Evolutionary conservation across 768 basidiomycete genomes (phyloP).

Genomic region (Vararia minispora): DNA sequence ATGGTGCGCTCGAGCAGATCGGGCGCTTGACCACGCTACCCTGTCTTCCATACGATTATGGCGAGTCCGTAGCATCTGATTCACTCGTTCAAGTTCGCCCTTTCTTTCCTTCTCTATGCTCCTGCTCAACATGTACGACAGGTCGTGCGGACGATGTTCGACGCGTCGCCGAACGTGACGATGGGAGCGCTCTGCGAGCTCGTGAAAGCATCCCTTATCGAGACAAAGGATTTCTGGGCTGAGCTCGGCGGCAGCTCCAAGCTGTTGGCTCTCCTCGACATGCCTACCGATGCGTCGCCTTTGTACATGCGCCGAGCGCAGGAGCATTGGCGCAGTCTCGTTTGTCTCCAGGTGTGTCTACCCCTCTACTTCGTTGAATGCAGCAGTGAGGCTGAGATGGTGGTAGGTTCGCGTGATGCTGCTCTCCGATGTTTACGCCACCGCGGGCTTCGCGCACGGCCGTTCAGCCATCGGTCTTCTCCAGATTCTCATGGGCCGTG

Average conservation of each 20-base stretch:
- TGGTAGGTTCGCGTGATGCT: slow-evolving; percentile 75
- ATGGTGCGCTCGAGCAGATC: slow-evolving; percentile 64
- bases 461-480: slow-evolving; percentile 66
- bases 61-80: slow-evolving; percentile 74
- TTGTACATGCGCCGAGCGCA: too few species aligned
- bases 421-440: slow-evolving; percentile 80
- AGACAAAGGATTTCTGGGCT: slow-evolving; percentile 67
- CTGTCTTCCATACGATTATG: slow-evolving; percentile 83
- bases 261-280: slow-evolving; percentile 52
- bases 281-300: too few species aligned
- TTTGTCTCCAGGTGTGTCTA: too few species aligned
- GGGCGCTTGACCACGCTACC: slow-evolving; percentile 73
- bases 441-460: slow-evolving; percentile 72
- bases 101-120: too few species aligned
- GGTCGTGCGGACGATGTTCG: slow-evolving; percentile 84
- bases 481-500: slow-evolving; percentile 58
- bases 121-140: too few species aligned
- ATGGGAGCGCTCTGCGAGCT: slow-evolving; percentile 58
- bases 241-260: slow-evolving; percentile 42
- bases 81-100: slow-evolving; percentile 80
- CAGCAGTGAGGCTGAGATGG: too few species aligned
- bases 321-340: too few species aligned
- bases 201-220: slow-evolving; percentile 56
- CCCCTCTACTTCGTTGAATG: too few species aligned
- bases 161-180: slow-evolving; percentile 71